Conservation (phyloP, 2,329 filamentous ascomycete species). For the Colletotrichum brevisporum region DNA sequence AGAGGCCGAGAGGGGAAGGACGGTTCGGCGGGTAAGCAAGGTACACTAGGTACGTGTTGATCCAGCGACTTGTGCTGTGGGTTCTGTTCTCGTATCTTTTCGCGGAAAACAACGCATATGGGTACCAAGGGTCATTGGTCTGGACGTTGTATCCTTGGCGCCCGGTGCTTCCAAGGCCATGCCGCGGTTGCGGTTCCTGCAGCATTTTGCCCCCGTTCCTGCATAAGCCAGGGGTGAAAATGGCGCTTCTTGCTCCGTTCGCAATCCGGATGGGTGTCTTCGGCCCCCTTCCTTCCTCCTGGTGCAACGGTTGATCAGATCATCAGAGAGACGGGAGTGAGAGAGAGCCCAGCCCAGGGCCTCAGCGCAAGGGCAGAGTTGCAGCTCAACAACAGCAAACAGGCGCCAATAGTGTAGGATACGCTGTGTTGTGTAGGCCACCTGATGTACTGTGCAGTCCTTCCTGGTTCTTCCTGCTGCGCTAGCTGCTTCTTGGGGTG, state of each 20-base stretch:
- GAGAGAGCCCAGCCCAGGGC: too few species aligned
- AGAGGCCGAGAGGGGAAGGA: conserved; percentile 19
- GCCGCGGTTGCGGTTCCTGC: conserved; percentile 40
- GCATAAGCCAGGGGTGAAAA: conserved; percentile 41
- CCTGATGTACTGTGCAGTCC: not conserved
- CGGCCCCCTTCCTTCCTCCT: conserved; percentile 21
- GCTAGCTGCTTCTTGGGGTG: not conserved
- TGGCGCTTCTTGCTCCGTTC: conserved; percentile 37
- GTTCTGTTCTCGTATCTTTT: conserved; percentile 21
- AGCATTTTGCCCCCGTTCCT: conserved; percentile 38
- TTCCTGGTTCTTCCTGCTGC: not conserved
- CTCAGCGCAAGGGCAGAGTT: too few species aligned
- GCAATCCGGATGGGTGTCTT: conserved; percentile 8
- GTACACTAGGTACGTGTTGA: not conserved
- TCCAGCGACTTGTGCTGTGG: conserved; percentile 15
- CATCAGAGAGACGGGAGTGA: too few species aligned
- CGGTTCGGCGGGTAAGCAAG: conserved; percentile 18
- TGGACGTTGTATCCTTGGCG: conserved; percentile 28
- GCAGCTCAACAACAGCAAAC: too few species aligned
- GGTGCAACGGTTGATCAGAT: conserved; percentile 5
- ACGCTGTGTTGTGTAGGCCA: too few species aligned
- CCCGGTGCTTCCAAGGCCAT: conserved; percentile 33
- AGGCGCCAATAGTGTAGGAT: too few species aligned
- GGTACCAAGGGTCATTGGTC: conserved; percentile 7
- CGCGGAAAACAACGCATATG: not conserved